Evolutionary conservation across 176 grass and related monocot genomes (phyloP).

Genomic region (Guadua angustifolia): DNA sequence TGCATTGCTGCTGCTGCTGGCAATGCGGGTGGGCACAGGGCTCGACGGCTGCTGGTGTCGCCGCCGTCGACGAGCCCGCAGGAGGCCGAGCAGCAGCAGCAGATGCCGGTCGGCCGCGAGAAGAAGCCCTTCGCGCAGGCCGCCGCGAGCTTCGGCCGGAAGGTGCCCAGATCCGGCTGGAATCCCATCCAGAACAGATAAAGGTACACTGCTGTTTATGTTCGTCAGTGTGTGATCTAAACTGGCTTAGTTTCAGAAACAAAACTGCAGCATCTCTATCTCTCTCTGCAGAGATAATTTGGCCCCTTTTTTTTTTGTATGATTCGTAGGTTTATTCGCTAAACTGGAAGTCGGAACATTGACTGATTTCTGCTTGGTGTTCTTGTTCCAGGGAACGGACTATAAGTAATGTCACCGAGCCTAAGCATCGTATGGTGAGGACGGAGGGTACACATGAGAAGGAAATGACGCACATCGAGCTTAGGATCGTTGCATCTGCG

Average conservation of each 20-base stretch:
- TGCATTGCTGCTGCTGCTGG: not conserved
- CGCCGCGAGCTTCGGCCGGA: conserved; percentile 44
- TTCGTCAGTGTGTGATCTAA: not conserved
- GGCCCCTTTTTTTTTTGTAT: not conserved
- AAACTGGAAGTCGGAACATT: not conserved
- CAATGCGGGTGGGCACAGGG: not conserved
- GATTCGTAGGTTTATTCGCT: not conserved
- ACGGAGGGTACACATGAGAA: not conserved
- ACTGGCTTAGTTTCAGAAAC: not conserved
- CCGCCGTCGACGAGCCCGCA: conserved; percentile 35
- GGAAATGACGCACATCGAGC: not conserved
- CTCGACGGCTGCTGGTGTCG: conserved; percentile 49
- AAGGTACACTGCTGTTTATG: not conserved
- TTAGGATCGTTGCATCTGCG: conserved; percentile 10
- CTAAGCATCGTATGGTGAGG: not conserved
- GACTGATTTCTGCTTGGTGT: conserved; percentile 8
- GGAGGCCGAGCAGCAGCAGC: conserved; percentile 44
- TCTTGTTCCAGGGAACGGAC: conserved; percentile 1
- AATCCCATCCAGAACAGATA: conserved; percentile 64
- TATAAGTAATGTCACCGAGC: not conserved
- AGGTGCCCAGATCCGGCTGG: conserved; percentile 41
- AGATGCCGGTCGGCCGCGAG: conserved; percentile 37
- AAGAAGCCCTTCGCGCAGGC: conserved; percentile 35
- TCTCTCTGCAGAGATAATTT: not conserved
- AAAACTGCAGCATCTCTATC: no score